These are phyloP conservation scores for Candida silvicultrix DNA, from an alignment of 805 yeast species.

Conservation along the genomic window DNA sequence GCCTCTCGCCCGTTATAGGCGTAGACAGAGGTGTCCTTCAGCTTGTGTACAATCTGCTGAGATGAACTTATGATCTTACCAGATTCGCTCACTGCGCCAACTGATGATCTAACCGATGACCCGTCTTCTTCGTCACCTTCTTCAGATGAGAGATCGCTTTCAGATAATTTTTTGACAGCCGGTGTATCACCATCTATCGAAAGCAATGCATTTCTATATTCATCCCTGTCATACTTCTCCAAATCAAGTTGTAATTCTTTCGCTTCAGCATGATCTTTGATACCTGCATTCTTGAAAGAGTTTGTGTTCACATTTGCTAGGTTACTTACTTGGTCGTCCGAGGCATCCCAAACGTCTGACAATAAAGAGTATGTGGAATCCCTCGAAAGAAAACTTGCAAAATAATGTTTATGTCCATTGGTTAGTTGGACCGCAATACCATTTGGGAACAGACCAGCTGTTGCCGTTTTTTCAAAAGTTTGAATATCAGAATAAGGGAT, in stretches of 20 bases:
- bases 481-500: slow-evolving; percentile 67
- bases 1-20: slow-evolving; percentile 56
- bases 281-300: neutral
- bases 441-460: slow-evolving; percentile 88
- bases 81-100: slow-evolving; percentile 17
- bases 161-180: slow-evolving; percentile 10
- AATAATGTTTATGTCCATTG: slow-evolving; percentile 53
- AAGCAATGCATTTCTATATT: slow-evolving; percentile 31
- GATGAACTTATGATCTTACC: slow-evolving; percentile 2
- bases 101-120: neutral
- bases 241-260: slow-evolving; percentile 11
- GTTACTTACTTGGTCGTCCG: slow-evolving; percentile 6
- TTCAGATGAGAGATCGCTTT: slow-evolving; percentile 18
- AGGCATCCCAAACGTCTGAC: slow-evolving; percentile 16
- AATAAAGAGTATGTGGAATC: slow-evolving; percentile 71
- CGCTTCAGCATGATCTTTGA: slow-evolving; percentile 10
- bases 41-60: slow-evolving; percentile 24
- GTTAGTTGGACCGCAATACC: slow-evolving; percentile 48
- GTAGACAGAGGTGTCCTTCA: slow-evolving; percentile 33
- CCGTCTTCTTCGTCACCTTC: slow-evolving; percentile 13
- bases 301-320: neutral
- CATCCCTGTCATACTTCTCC: slow-evolving; percentile 14
- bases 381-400: slow-evolving; percentile 83
- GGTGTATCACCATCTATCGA: slow-evolving; percentile 37
- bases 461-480: slow-evolving; percentile 70